phyloP scores from a whole-genome alignment of 257 asterid genomes.

The Nicotiana benthamiana region DNA sequence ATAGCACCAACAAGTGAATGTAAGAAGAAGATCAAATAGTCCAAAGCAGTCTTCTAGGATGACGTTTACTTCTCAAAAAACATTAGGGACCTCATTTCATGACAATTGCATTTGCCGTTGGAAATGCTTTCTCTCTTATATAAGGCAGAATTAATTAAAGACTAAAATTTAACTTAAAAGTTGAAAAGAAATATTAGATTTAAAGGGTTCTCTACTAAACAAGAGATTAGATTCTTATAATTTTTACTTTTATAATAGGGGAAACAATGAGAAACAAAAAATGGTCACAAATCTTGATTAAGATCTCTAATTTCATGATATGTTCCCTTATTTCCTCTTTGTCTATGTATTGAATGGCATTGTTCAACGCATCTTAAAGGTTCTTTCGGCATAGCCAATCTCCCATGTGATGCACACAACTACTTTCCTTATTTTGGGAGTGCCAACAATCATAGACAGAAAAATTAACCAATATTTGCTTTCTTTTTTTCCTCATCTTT shows the following conservation, averaged over 20 bases:
- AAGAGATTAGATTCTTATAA: background rate
- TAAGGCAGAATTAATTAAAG: background rate
- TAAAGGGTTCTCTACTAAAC: background rate
- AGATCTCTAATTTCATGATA: background rate
- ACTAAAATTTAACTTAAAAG: background rate
- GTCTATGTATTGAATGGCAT: background rate
- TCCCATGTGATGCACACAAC: constrained; percentile 6
- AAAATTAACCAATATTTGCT: background rate
- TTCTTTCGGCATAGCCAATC: background rate
- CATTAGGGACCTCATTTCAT: too few relatives aligned
- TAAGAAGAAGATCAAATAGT: too few relatives aligned
- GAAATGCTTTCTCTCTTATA: background rate
- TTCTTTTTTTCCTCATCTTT: background rate
- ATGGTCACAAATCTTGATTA: constrained; percentile 1
- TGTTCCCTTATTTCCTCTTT: constrained; percentile 2
- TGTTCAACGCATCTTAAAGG: constrained; percentile 2
- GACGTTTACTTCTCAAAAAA: too few relatives aligned
- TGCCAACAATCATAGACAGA: background rate
- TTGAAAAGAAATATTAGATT: background rate
- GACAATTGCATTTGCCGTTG: too few relatives aligned
- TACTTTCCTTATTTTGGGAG: constrained; percentile 7
- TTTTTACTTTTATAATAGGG: background rate
- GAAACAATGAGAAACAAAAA: background rate
- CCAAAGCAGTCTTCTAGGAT: too few relatives aligned
- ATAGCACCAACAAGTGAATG: too few relatives aligned